Percentiles rank a stretch among this genome's conserved stretches.
phyloP scores from a whole-genome alignment of 1,284 basidiomycete genomes.

The Entoloma clypeatum region DNA sequence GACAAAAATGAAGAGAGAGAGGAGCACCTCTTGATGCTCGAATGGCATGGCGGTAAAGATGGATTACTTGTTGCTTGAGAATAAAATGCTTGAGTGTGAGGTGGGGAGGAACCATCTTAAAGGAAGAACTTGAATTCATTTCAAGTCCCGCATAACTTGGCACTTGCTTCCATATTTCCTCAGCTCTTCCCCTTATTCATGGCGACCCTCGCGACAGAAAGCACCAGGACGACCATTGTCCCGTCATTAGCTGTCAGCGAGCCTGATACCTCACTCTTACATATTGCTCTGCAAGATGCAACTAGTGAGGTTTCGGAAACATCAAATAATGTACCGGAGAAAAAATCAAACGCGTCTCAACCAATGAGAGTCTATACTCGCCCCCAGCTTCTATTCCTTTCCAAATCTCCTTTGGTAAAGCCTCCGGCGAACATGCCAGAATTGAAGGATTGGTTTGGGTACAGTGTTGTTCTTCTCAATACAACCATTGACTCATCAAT shows the following conservation, averaged over 20 bases:
- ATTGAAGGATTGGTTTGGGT: conserved; percentile 88
- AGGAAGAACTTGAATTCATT: conserved; percentile 27
- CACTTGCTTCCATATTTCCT: conserved; percentile 2
- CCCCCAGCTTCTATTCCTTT: conserved; percentile 60
- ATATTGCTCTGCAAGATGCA: conserved; percentile 34
- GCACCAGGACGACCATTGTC: conserved; percentile 4
- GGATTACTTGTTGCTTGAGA: conserved; percentile 55
- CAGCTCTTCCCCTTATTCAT: conserved; percentile 13
- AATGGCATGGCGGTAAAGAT: conserved; percentile 61
- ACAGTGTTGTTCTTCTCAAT: conserved; percentile 26
- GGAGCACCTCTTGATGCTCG: conserved; percentile 61
- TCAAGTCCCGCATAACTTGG: conserved; percentile 37
- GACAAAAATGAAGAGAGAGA: conserved; percentile 1
- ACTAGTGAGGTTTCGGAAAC: conserved; percentile 25
- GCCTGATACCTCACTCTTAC: conserved; percentile 34
- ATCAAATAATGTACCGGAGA: conserved; percentile 24
- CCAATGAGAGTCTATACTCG: conserved; percentile 64
- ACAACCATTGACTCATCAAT: conserved; percentile 22
- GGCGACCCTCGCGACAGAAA: conserved; percentile 14
- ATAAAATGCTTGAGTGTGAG: conserved; percentile 72
- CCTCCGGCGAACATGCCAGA: conserved; percentile 73
- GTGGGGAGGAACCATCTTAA: conserved; percentile 20
- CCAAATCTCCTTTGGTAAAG: conserved; percentile 74
- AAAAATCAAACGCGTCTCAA: conserved; percentile 28
- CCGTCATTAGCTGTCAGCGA: conserved; percentile 6